Evolutionary conservation across 768 basidiomycete genomes (phyloP).

Genomic region (Gymnopilus dilepis): DNA sequence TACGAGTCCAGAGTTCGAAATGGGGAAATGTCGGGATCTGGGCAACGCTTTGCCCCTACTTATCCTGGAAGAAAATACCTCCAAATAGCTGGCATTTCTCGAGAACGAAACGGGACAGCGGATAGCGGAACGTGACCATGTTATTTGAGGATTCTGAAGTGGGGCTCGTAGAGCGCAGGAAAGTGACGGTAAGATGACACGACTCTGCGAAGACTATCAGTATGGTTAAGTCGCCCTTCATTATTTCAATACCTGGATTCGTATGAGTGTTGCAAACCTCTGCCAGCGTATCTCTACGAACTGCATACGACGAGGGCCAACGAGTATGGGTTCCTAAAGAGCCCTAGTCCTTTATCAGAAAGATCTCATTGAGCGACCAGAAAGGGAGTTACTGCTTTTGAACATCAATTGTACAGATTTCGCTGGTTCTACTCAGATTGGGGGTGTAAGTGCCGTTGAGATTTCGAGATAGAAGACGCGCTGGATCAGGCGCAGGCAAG

Average conservation of each 20-base stretch:
- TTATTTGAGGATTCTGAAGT: background rate
- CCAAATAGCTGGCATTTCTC: background rate
- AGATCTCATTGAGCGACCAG: background rate
- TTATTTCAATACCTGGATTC: too few relatives aligned
- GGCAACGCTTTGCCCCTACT: background rate
- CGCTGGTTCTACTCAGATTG: background rate
- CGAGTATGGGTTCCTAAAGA: background rate
- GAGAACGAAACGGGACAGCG: background rate
- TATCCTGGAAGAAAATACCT: background rate
- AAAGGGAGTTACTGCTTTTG: background rate
- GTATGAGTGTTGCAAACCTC: too few relatives aligned
- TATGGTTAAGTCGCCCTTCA: too few relatives aligned
- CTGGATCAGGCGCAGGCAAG: background rate
- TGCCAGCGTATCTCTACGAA: too few relatives aligned
- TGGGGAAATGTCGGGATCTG: constrained; percentile 1
- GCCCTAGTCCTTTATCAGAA: background rate
- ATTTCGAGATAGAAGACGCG: constrained; percentile 1
- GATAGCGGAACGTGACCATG: background rate
- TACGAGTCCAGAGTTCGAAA: background rate
- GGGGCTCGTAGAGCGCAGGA: background rate
- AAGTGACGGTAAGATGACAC: background rate
- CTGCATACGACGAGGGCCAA: too few relatives aligned
- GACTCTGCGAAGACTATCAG: background rate
- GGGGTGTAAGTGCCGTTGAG: background rate
- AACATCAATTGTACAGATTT: background rate